These are phyloP conservation scores for Lyophyllum atratum DNA, from an alignment of 768 basidiomycete genomes.

Conservation along the genomic window DNA sequence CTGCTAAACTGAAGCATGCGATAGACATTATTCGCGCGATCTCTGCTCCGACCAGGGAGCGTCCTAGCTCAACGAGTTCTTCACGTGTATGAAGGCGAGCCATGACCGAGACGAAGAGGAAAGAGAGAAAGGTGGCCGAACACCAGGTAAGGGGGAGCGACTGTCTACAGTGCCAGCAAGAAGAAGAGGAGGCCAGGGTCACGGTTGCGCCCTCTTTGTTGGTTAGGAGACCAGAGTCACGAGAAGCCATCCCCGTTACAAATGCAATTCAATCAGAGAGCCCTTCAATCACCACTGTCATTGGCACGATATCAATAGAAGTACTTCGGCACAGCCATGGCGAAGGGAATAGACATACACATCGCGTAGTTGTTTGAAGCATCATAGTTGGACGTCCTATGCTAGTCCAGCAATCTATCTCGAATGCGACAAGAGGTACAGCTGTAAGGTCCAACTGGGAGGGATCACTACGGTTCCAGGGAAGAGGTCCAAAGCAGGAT, in stretches of 20 bases:
- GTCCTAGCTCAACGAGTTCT: background rate
- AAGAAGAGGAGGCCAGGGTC: background rate
- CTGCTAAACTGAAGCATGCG: conserved; percentile 18
- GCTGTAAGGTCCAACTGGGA: too few relatives aligned
- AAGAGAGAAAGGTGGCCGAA: conserved; percentile 3
- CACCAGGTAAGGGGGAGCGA: background rate
- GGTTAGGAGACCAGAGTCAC: background rate
- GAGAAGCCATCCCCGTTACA: background rate
- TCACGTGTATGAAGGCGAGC: background rate
- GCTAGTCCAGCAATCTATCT: background rate
- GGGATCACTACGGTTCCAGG: too few relatives aligned
- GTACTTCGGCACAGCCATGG: background rate
- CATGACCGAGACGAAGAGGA: background rate
- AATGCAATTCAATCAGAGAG: background rate
- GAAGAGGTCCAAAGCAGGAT: too few relatives aligned
- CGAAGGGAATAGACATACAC: background rate
- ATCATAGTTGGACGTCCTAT: background rate
- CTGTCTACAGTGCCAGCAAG: conserved; percentile 9
- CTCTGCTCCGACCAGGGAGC: conserved; percentile 19
- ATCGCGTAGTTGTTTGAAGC: background rate
- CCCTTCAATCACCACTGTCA: background rate
- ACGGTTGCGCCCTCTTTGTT: background rate
- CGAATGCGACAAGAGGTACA: too few relatives aligned
- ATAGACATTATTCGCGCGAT: conserved; percentile 16
- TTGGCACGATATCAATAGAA: background rate